These are phyloP conservation scores for Anthoceros angustus DNA, from an alignment of 225 moss, liverwort and hornwort species.

Conservation along the genomic window DNA sequence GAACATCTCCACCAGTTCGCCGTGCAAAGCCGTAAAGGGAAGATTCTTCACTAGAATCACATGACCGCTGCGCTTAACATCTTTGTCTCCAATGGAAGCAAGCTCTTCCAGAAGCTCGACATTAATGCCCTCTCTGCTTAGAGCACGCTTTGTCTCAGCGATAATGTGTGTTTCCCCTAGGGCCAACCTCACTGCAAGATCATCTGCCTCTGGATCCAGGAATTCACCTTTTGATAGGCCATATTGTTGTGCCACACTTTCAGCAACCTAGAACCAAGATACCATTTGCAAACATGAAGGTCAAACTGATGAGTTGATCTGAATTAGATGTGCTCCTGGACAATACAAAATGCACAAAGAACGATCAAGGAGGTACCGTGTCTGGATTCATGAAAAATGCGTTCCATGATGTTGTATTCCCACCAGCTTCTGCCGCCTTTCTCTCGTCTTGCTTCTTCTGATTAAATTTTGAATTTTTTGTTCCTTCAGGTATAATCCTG, in stretches of 20 bases:
- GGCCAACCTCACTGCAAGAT: constrained; percentile 96
- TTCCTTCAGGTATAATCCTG: constrained; percentile 26
- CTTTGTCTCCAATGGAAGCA: constrained; percentile 52
- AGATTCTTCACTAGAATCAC: constrained; percentile 87
- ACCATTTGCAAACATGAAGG: neutral
- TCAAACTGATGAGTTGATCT: neutral
- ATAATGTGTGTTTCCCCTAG: constrained; percentile 95
- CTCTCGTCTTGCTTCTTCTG: constrained; percentile 74
- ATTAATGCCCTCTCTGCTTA: constrained; percentile 71
- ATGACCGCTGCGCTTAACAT: constrained; percentile 62
- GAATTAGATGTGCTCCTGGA: neutral
- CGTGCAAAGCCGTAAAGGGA: constrained; percentile 68
- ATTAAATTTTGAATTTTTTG: constrained; percentile 51
- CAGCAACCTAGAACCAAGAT: constrained; percentile 55
- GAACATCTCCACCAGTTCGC: constrained; percentile 72
- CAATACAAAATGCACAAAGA: neutral
- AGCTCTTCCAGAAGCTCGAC: constrained; percentile 67
- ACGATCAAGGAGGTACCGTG: constrained; percentile 37
- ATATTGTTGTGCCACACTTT: constrained; percentile 81
- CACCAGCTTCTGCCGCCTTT: constrained; percentile 73
- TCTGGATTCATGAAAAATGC: constrained; percentile 82
- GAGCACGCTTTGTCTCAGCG: constrained; percentile 89
- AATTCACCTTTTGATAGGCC: constrained; percentile 94
- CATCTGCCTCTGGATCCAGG: constrained; percentile 80
- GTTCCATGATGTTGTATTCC: constrained; percentile 88